phyloP scores from a whole-genome alignment of 106 monocot genomes.

The Ottelia alismoides region DNA sequence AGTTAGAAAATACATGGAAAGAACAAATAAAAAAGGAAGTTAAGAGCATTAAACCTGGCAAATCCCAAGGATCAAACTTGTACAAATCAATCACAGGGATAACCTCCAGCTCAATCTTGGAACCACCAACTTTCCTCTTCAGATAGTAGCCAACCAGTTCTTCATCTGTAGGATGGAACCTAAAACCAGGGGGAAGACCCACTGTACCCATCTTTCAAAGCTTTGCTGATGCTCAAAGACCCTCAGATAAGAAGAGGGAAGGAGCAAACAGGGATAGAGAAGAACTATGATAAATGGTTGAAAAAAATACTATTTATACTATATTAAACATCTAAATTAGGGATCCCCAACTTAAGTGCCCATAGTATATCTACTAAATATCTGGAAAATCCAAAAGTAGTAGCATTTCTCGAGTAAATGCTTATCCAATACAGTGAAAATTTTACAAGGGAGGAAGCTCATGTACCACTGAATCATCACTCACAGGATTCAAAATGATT shows the following conservation, averaged over 20 bases:
- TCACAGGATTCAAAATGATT: too few species aligned
- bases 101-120: constrained; percentile 65
- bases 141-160: constrained; percentile 76
- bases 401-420: constrained; percentile 30
- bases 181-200: constrained; percentile 73
- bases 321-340: not conserved
- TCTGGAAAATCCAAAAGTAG: constrained; percentile 70
- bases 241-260: not conserved
- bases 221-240: not conserved
- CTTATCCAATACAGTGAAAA: constrained; percentile 18
- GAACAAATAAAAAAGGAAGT: too few species aligned
- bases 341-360: not conserved
- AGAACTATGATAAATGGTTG: too few species aligned
- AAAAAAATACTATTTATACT: not conserved
- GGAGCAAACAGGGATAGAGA: not conserved
- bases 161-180: constrained; percentile 77
- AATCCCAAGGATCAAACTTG: constrained; percentile 82
- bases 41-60: too few species aligned
- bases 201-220: constrained; percentile 22
- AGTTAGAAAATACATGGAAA: too few species aligned
- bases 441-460: constrained; percentile 10
- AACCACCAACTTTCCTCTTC: constrained; percentile 60
- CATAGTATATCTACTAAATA: constrained; percentile 34
- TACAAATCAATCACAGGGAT: constrained; percentile 75
- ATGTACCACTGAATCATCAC: constrained; percentile 25